Evolutionary conservation across 1,139 yeast genomes (phyloP), one percentile per base, ranked within the genome.

Genomic region (Magnusiomyces magnusii): DNA sequence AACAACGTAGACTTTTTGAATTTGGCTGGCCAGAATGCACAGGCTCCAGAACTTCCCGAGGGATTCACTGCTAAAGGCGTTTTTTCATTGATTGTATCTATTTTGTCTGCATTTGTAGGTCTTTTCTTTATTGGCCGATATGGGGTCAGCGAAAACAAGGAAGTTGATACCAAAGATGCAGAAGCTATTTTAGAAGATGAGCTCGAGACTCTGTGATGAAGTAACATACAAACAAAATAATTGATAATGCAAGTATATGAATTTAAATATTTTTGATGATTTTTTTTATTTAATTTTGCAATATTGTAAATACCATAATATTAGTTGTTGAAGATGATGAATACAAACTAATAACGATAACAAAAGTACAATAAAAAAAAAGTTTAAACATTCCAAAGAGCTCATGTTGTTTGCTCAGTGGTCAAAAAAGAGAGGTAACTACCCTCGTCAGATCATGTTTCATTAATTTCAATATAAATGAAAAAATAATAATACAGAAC

Each of bases 61-160:
- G 97, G 97, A 2, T 92, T 93, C 80, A 92, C 98, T 51, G 81
- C 86, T 53, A 85, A 86, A 68, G 99, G 98, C 72, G 85, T 87
- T 68, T 86, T 91, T 60, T 98, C 98, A 15, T 76, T 93, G 71
- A 85, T 83, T 31, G 82, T 91, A 73, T 90, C 97, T 34, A 79
- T 87, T 70, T 68, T 90, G 62, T 78, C 92, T 59, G 98, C 96
- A 64, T 69, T 89, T 60, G 75, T 87, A 31, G 99, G 98, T 69
- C 77, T 92, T 74, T 78, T 76, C 59, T 80, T 87, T 62, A 87
- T 93, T 69, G 81, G 85, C 61, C 74, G 85, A 73, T 93, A 91
- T 73, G 98, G 98, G 69, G 77, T 88, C 77, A 80, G 85, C 66
- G 97, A 89, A 3, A 17, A 10, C 17, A 17, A 39, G 17, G 19